Evolutionary conservation across 331 rosid species (phyloP).

Genomic region (Cydonia oblonga): DNA sequence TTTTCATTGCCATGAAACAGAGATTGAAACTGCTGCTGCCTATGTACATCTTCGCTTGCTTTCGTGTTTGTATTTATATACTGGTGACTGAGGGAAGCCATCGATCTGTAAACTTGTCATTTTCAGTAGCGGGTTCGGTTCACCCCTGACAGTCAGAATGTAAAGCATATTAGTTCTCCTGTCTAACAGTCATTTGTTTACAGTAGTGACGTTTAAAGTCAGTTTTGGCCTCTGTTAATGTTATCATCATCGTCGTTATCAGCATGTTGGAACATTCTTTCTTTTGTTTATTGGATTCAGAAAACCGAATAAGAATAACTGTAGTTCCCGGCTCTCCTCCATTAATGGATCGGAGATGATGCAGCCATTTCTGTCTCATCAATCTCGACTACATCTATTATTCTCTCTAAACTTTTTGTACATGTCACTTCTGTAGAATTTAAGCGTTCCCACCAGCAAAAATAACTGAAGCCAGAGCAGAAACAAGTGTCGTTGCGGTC

Average conservation of each 20-base stretch:
- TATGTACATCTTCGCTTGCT: not conserved
- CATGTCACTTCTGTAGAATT: not conserved
- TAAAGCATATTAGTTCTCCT: not conserved
- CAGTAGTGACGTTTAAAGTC: not conserved
- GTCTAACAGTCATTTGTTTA: not conserved
- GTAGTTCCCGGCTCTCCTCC: not conserved
- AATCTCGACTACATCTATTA: not conserved
- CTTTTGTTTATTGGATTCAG: not conserved
- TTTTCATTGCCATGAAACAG: not conserved
- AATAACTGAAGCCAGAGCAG: not conserved
- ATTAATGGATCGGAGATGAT: not conserved
- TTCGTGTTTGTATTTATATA: not conserved
- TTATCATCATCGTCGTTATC: not conserved
- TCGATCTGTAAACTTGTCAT: not conserved
- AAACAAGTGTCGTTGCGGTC: not conserved
- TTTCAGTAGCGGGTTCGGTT: not conserved
- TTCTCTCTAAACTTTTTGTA: slow-evolving; percentile 1
- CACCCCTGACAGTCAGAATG: not conserved
- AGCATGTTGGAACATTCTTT: not conserved
- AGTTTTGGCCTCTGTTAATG: not conserved
- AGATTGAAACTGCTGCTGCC: not conserved
- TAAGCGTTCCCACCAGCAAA: not conserved
- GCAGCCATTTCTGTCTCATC: not conserved
- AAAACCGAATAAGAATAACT: not conserved
- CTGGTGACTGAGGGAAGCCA: not conserved